Evolutionary conservation across 768 basidiomycete species (phyloP).

Genomic region (Psilocybe sp.): DNA sequence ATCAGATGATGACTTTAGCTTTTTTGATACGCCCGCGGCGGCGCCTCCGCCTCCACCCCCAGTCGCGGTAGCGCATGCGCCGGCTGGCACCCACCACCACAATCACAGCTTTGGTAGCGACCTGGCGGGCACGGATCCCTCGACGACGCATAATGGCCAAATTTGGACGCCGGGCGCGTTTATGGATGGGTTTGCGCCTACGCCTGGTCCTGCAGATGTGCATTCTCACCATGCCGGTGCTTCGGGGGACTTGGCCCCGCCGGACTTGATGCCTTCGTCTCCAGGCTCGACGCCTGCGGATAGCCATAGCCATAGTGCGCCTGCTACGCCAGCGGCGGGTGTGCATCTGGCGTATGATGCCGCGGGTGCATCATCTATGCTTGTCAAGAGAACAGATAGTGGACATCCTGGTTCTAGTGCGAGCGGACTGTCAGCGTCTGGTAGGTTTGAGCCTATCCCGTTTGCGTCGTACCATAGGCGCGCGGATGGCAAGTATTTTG

Average conservation of each 20-base stretch:
- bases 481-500: conserved; percentile 70
- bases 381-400: too few relatives aligned
- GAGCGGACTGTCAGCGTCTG: conserved; percentile 17
- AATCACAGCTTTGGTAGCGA: too few relatives aligned
- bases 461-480: conserved; percentile 62
- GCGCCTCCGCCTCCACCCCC: conserved; percentile 2
- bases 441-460: conserved; percentile 69
- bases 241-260: conserved; percentile 30
- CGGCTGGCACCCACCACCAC: too few relatives aligned
- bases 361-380: conserved; percentile 9
- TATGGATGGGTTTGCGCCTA: conserved; percentile 32
- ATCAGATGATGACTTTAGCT: conserved; percentile 88
- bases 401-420: conserved; percentile 15
- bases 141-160: conserved; percentile 5
- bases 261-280: conserved; percentile 48
- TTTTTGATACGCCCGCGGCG: conserved; percentile 62
- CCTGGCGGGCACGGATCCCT: too few relatives aligned
- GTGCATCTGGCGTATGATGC: conserved; percentile 35
- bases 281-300: conserved; percentile 45
- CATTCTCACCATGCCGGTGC: conserved; percentile 22
- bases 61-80: not conserved
- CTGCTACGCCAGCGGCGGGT: conserved; percentile 49
- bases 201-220: conserved; percentile 47
- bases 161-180: conserved; percentile 24
- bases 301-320: conserved; percentile 22